Base-by-base conservation (phyloP, 768 basidiomycete species). In the Coprinellus micaceus region DNA sequence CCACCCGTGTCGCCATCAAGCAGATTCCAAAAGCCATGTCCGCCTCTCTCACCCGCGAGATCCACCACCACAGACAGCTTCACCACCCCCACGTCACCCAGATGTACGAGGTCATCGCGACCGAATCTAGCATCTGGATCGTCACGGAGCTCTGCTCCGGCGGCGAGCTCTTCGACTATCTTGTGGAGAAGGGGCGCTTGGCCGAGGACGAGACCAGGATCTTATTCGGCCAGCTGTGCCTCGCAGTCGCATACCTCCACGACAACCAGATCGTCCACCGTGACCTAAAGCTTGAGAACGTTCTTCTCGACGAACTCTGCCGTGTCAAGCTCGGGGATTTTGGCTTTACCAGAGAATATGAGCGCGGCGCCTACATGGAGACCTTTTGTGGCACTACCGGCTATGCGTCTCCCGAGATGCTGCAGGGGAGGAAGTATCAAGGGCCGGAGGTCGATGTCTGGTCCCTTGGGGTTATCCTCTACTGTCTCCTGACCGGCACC, bases 121-220 rank as follows among this genome's bases (percentile, higher is more conserved):
- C 97, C 1, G 97, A 99, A 73, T 82, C 84, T 24, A 82, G 84
- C 61, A 95, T 99, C 67, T 98, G 94, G 94, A 93, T 99, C 56
- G 89, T 99, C 41, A 92, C 94, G 15, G 97, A 99, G 67, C 85
- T 99, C 30, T 98, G 97, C 71, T 88, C 85, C 44, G 97, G 97
- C 10, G 97, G 97, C 39, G 97, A 99, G 71, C 82, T 99, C 26
- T 99, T 98, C 71, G 97, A 98, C 72, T 98, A 98, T 67, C 86
- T 99, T 22, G 92, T 89, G 13, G 97, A 99, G 77, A 91, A 96
- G 64, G 92, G 94, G 21, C 82, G 95, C 2, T 70, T 98, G 52
- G 74, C 82, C 21, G 93, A 96, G 69, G 82, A 85, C 40, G 97
- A 99, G 72, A 79, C 92, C 3, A 83, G 83, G 63, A 73, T 88